Evolutionary conservation across 768 basidiomycete genomes (phyloP).

Genomic region (Leccinum ochraceum): DNA sequence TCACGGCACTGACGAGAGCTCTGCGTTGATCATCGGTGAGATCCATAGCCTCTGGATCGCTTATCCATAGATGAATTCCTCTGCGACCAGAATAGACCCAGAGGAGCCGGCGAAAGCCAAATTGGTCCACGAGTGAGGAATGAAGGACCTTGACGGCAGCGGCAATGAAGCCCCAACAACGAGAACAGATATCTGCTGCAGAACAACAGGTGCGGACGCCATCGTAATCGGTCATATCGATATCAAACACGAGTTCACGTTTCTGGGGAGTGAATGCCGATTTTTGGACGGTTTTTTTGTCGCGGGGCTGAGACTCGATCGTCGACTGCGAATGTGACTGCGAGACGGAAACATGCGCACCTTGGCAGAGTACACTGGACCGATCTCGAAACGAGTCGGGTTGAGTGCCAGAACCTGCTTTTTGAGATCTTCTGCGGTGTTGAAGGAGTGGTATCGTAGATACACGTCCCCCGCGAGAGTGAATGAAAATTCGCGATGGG

Average conservation of each 20-base stretch:
- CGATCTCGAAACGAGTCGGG: constrained; percentile 95
- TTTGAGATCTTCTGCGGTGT: constrained; percentile 84
- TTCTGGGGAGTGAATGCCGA: constrained; percentile 67
- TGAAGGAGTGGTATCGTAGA: constrained; percentile 93
- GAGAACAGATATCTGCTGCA: constrained; percentile 84
- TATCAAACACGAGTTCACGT: constrained; percentile 98
- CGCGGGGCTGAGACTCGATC: constrained; percentile 62
- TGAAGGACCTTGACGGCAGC: constrained; percentile 90
- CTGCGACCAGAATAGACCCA: constrained; percentile 99
- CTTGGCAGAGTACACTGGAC: constrained; percentile 85
- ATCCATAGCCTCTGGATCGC: constrained; percentile 83
- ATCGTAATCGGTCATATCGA: constrained; percentile 99
- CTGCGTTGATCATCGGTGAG: constrained; percentile 90
- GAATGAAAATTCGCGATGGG: constrained; percentile 94
- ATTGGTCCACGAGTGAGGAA: constrained; percentile 76
- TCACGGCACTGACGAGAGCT: constrained; percentile 84
- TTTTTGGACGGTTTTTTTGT: constrained; percentile 81
- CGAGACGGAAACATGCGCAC: constrained; percentile 48
- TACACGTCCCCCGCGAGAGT: constrained; percentile 91
- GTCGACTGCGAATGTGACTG: constrained; percentile 4
- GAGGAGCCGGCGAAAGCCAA: constrained; percentile 85
- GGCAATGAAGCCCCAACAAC: constrained; percentile 95
- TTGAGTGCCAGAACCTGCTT: constrained; percentile 82
- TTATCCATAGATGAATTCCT: constrained; percentile 98
- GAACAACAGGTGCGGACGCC: constrained; percentile 93